A percentile compares a stretch with the other conserved stretches of the same genome.
Conservation (phyloP, 2,329 filamentous ascomycete genomes). For the Colletotrichum cordylinicola region DNA sequence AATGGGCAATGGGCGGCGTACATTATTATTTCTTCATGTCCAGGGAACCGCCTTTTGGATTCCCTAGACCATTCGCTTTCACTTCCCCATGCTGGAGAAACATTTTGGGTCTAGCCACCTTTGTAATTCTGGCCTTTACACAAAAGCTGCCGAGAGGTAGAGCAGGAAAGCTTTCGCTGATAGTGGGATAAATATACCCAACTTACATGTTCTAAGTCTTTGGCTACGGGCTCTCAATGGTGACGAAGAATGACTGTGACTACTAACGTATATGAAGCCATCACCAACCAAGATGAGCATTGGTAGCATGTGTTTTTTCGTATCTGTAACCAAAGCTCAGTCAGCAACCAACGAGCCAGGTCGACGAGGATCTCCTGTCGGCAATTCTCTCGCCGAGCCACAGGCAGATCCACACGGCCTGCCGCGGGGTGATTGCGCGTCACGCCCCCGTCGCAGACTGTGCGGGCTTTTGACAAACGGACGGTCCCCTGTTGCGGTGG, state of each 20-base stretch:
- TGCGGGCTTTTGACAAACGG: not conserved
- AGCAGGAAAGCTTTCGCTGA: not conserved
- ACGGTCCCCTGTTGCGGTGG: not conserved
- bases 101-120: not conserved
- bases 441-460: not conserved
- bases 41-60: not conserved
- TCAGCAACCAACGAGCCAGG: not conserved
- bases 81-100: not conserved
- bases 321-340: not conserved
- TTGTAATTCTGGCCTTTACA: not conserved
- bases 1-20: constrained; percentile 10
- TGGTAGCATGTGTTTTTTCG: not conserved
- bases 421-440: not conserved
- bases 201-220: not conserved
- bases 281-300: not conserved
- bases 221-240: rapidly evolving
- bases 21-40: not conserved
- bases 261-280: not conserved
- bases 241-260: not conserved
- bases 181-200: constrained; percentile 5
- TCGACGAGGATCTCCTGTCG: not conserved
- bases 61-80: not conserved
- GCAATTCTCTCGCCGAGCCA: not conserved
- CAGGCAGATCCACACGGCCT: not conserved
- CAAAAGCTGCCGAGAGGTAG: not conserved